These are phyloP conservation scores for Phytophthora ohioensis DNA, from an alignment of 352 stramenopile genomes.

Conservation along the genomic window DNA sequence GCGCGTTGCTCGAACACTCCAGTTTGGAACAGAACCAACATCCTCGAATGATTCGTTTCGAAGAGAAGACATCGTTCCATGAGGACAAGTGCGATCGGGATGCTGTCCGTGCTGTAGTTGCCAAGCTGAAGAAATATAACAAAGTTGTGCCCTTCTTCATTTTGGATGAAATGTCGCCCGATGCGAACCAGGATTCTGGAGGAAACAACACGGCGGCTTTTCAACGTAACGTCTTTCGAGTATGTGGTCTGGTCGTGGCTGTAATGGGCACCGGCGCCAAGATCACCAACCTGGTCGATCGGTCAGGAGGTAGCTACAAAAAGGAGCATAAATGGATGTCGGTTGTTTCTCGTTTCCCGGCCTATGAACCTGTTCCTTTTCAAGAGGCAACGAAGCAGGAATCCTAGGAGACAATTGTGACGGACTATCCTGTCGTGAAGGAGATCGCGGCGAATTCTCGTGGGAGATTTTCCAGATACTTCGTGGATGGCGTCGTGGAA, in stretches of 20 bases:
- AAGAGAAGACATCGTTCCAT: neutral
- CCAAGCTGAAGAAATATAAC: too few relatives aligned
- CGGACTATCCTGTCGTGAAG: slow-evolving; percentile 2
- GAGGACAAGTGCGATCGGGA: slow-evolving; percentile 10
- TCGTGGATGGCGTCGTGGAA: slow-evolving; percentile 5
- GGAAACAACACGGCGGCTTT: slow-evolving; percentile 32
- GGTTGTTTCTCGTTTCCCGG: slow-evolving; percentile 16
- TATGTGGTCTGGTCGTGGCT: slow-evolving; percentile 34
- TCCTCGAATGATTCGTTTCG: slow-evolving; percentile 15
- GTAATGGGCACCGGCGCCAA: slow-evolving; percentile 38
- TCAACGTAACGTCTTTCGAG: slow-evolving; percentile 40
- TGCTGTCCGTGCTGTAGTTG: neutral
- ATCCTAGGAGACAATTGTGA: neutral
- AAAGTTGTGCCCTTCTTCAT: slow-evolving; percentile 13
- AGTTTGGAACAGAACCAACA: neutral
- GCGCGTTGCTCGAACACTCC: slow-evolving; percentile 4
- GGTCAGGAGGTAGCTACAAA: too few relatives aligned
- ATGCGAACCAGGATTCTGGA: neutral
- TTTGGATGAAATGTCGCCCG: slow-evolving; percentile 18
- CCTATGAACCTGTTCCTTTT: neutral
- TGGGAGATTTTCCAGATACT: slow-evolving; percentile 12
- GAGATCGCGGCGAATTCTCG: slow-evolving; percentile 12
- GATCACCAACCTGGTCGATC: too few relatives aligned
- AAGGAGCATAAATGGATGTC: slow-evolving; percentile 4
- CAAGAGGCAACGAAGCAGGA: neutral